Percentiles rank a stretch among this genome's conserved stretches.
Evolutionary conservation across 2,329 filamentous ascomycete genomes (phyloP).

Genomic region (Exophiala sideris): DNA sequence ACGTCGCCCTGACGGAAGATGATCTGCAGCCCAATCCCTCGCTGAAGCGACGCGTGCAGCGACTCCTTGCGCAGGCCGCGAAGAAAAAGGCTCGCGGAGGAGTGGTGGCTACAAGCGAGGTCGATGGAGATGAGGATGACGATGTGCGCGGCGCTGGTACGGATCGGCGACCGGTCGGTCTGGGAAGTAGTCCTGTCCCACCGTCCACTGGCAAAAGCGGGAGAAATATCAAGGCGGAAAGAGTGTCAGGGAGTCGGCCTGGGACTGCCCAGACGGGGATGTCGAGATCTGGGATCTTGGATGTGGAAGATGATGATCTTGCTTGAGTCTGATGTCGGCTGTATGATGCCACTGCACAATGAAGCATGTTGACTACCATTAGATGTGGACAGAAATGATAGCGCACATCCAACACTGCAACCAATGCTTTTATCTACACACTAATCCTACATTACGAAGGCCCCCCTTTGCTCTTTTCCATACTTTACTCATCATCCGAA

Average conservation of each 20-base stretch:
- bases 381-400: no score
- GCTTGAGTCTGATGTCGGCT: no score
- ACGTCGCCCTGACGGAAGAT: conserved; percentile 34
- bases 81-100: conserved; percentile 20
- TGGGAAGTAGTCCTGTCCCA: conserved; percentile 19
- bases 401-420: no score
- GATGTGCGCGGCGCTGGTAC: conserved; percentile 26
- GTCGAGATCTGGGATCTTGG: conserved; percentile 1
- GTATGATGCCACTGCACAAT: no score
- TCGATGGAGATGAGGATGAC: conserved; percentile 21
- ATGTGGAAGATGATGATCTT: conserved; percentile 6
- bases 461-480: not conserved
- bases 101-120: conserved; percentile 24
- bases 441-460: not conserved
- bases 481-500: conserved; percentile 53
- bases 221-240: conserved; percentile 7
- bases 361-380: no score
- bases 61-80: conserved; percentile 28
- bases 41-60: conserved; percentile 38
- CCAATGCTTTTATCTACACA: no score
- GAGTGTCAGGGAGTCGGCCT: not conserved
- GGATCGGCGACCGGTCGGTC: conserved; percentile 18
- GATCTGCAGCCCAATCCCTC: conserved; percentile 42
- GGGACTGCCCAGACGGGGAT: conserved; percentile 9
- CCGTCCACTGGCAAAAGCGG: not conserved